Evolutionary conservation across 2,329 filamentous ascomycete species (phyloP), one percentile per base, ranked within the genome.

Genomic region (Sphaerostilbella broomeana): DNA sequence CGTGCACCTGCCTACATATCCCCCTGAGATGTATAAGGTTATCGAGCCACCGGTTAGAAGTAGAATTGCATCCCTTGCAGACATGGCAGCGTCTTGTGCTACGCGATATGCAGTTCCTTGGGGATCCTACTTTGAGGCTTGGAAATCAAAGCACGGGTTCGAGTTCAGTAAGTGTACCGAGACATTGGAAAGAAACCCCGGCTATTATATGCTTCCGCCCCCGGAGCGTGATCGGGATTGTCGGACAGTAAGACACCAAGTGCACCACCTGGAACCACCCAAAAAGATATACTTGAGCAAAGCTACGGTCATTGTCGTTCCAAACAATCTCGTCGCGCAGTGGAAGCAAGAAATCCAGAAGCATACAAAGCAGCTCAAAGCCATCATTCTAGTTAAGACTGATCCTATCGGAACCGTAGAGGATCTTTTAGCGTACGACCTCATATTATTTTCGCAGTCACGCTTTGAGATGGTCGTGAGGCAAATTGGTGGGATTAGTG

Each of bases 331-430:
- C 17, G 67, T 94, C 3, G 73, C 81, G 38, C 90, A 97, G 57
- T 95, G 90, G 90, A 67, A 75, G 38, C 71, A 78, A 9, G 87
- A 95, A 53, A 87, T 95, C 9, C 58, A 67, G 3, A 88, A 87
- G 52, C 90, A 95, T 53, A 83, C 87, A 0, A 64, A 62, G 3
- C 73, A 74, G 0, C 63, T 95, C 0, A 74, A 72, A 8, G 70
- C 87, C 0, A 64, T 92, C 0, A 64, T 81, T 0, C 60, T 94
- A 22, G 70, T 77, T 16, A 67, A 70, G 7, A 64, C 64, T 4
- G 66, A 70, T 16, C 46, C 58, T 2, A 66, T 88, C 0, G 86
- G 86, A 0, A 47, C 66, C 1, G 63, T 70, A 0, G 60, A 71
- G 0, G 67, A 76, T 4, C 65, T 97, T 0, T 56, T 81, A 11